A percentile compares a stretch with the other conserved stretches of the same genome.
Evolutionary conservation across 805 yeast genomes (phyloP).

Genomic region (Starmerella asiatica): DNA sequence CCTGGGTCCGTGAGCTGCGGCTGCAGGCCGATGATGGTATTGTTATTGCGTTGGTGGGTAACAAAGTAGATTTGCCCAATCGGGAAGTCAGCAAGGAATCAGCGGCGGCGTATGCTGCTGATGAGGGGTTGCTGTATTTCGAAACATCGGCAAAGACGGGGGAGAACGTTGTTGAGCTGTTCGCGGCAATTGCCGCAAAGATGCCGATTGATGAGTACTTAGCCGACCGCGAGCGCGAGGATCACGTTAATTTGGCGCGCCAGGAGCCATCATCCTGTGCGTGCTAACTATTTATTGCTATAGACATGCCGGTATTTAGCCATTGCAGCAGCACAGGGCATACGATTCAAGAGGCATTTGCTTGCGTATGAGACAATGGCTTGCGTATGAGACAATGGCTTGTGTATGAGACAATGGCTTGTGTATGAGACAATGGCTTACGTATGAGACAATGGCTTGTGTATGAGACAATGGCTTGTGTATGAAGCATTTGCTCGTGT

Average conservation of each 20-base stretch:
- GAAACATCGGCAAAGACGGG: slow-evolving; percentile 67
- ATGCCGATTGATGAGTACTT: slow-evolving; percentile 33
- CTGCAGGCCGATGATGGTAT: slow-evolving; percentile 64
- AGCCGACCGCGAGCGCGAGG: slow-evolving; percentile 20
- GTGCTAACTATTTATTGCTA: too few relatives aligned
- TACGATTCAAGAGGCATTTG: too few relatives aligned
- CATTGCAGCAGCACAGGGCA: too few relatives aligned
- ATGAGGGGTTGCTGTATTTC: slow-evolving; percentile 36
- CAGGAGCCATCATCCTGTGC: slow-evolving; percentile 24
- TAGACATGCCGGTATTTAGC: too few relatives aligned
- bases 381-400: too few relatives aligned
- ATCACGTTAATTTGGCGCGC: slow-evolving; percentile 18
- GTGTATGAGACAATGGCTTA: too few relatives aligned
- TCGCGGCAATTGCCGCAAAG: slow-evolving; percentile 35
- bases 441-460: too few relatives aligned
- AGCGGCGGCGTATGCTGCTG: slow-evolving; percentile 41
- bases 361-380: too few relatives aligned
- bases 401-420: too few relatives aligned
- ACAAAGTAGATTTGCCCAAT: slow-evolving; percentile 53
- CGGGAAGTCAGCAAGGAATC: slow-evolving; percentile 30
- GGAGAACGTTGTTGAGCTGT: slow-evolving; percentile 40
- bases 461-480: too few relatives aligned
- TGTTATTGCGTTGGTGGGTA: slow-evolving; percentile 77
- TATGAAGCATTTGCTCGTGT: too few relatives aligned
- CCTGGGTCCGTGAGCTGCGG: slow-evolving; percentile 85